Percentiles rank a stretch among this genome's conserved stretches.
Conservation (phyloP, 306 rosid species). For the Mimosa pudica region DNA sequence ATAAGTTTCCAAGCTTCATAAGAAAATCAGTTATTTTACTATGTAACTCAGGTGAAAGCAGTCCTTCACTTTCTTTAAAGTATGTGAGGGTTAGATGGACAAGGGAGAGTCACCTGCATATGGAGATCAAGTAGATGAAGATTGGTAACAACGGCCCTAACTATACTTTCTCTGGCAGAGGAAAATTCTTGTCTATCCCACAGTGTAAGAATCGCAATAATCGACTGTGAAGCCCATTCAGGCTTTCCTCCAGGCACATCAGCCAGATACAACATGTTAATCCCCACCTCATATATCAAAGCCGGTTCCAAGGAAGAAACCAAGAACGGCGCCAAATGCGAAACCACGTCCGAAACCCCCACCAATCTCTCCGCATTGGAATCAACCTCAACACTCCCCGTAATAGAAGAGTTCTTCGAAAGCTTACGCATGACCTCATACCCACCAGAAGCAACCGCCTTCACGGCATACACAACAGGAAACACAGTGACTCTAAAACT, state of each 20-base stretch:
- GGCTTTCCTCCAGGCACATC: constrained; percentile 99
- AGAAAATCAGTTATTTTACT: not conserved
- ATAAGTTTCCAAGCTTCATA: not conserved
- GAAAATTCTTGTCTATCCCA: constrained; percentile 98
- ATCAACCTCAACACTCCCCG: constrained; percentile 45
- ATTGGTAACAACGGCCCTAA: constrained; percentile 95
- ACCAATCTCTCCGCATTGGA: constrained; percentile 78
- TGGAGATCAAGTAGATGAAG: constrained; percentile 95
- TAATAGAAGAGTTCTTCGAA: constrained; percentile 60
- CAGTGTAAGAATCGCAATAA: constrained; percentile 85
- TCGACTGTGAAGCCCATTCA: constrained; percentile 97
- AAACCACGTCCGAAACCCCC: constrained; percentile 91
- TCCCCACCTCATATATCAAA: constrained; percentile 90
- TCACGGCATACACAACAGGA: constrained; percentile 85
- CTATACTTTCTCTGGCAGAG: constrained; percentile 94
- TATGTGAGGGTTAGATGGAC: constrained; percentile 25
- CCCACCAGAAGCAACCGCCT: constrained; percentile 89
- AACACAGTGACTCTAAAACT: constrained; percentile 84
- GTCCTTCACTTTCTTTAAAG: constrained; percentile 1
- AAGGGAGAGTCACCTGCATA: constrained; percentile 72
- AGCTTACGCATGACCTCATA: constrained; percentile 78
- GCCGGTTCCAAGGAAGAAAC: constrained; percentile 95
- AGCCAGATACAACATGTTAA: constrained; percentile 91
- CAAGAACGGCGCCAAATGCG: constrained; percentile 91
- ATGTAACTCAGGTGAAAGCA: not conserved